A percentile compares a stretch with the other conserved stretches of the same genome.
Evolutionary conservation across 23 red algal genomes (phyloP).

Genomic region (Porphyridium purpureum): DNA sequence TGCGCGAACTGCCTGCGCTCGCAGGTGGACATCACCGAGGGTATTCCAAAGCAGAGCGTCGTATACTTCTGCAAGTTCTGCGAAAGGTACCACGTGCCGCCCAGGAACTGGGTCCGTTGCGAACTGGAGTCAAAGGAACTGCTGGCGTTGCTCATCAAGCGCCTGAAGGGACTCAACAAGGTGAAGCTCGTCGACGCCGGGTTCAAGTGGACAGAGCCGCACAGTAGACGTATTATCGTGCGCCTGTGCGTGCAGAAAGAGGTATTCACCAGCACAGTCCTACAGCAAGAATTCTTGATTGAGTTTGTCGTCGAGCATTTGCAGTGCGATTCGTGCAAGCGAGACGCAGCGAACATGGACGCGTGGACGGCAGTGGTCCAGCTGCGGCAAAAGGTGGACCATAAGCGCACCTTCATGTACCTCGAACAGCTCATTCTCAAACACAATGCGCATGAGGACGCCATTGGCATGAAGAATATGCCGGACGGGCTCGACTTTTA

Average conservation of each 20-base stretch:
- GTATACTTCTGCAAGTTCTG: slow-evolving; percentile 88
- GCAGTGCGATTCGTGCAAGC: slow-evolving; percentile 88
- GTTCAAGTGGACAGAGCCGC: slow-evolving; percentile 97
- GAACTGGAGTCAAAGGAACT: slow-evolving; percentile 95
- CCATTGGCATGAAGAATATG: slow-evolving; percentile 62
- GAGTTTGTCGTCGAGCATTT: slow-evolving; percentile 83
- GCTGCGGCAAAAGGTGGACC: slow-evolving; percentile 83
- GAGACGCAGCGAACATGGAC: slow-evolving; percentile 92
- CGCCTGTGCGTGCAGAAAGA: slow-evolving; percentile 86
- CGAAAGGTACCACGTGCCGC: slow-evolving; percentile 66
- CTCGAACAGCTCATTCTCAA: slow-evolving; percentile 96
- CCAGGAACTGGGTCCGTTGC: slow-evolving; percentile 62
- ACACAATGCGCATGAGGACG: slow-evolving; percentile 82
- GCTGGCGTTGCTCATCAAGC: slow-evolving; percentile 59
- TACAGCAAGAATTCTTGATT: slow-evolving; percentile 88
- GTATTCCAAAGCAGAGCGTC: slow-evolving; percentile 62
- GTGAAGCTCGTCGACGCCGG: slow-evolving; percentile 90
- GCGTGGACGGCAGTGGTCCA: slow-evolving; percentile 99
- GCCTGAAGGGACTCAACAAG: slow-evolving; percentile 66
- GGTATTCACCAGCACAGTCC: slow-evolving; percentile 66
- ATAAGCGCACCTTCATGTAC: slow-evolving; percentile 92
- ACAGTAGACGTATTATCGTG: slow-evolving; percentile 80
- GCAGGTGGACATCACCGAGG: slow-evolving; percentile 78
- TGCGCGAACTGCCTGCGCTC: slow-evolving; percentile 68
- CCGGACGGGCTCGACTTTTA: slow-evolving; percentile 97